phyloP scores from a whole-genome alignment of 306 rosid genomes.

The Albizia julibrissin region DNA sequence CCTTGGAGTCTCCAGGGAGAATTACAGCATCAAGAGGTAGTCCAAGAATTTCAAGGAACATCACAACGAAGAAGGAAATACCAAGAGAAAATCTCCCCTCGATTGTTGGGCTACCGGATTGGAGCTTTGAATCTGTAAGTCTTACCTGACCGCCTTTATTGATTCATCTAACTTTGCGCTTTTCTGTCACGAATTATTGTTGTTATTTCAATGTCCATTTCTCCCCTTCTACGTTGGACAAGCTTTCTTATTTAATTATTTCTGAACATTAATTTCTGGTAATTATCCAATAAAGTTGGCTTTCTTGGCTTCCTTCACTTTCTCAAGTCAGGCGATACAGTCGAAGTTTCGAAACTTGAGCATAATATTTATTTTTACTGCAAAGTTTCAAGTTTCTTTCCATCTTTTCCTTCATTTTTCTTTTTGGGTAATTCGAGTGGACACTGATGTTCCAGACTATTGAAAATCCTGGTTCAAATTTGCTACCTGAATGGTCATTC shows the following conservation, averaged over 20 bases:
- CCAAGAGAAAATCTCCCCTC: conserved; percentile 11
- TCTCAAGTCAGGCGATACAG: neutral
- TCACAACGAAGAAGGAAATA: neutral
- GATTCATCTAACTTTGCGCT: neutral
- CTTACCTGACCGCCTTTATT: conserved; percentile 13
- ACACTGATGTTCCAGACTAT: conserved; percentile 8
- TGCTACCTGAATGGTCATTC: conserved; percentile 1
- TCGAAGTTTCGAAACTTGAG: neutral
- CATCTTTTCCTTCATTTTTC: neutral
- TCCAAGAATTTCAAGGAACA: conserved; percentile 15
- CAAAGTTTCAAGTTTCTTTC: neutral
- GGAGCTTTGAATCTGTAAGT: conserved; percentile 46
- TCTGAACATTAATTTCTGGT: neutral
- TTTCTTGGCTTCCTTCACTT: conserved; percentile 9
- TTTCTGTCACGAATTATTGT: conserved; percentile 20
- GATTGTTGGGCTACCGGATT: conserved; percentile 40
- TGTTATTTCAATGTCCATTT: neutral
- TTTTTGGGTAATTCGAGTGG: neutral
- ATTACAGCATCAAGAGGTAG: conserved; percentile 19
- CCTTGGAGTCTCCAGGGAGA: conserved; percentile 44
- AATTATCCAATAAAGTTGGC: neutral
- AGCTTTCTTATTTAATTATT: neutral
- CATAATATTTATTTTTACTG: neutral
- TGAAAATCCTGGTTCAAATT: conserved; percentile 5
- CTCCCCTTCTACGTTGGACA: neutral